Evolutionary conservation across 306 rosid genomes (phyloP).

Genomic region (Prosopis cineraria): DNA sequence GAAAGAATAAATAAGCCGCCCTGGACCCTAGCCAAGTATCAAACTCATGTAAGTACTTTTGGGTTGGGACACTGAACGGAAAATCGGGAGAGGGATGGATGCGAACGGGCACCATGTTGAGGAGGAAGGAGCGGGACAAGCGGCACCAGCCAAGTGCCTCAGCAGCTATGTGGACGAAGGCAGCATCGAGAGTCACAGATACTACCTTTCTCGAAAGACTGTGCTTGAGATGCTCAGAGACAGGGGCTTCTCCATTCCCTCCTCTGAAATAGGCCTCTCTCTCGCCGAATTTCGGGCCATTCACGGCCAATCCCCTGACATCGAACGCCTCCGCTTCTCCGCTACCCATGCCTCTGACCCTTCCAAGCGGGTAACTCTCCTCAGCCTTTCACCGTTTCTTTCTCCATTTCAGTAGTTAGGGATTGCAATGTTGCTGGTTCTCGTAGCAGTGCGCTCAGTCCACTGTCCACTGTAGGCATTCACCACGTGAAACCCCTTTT

Average conservation of each 20-base stretch:
- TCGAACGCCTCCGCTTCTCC: constrained; percentile 74
- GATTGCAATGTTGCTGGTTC: not conserved
- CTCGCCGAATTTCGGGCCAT: constrained; percentile 66
- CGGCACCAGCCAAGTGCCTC: constrained; percentile 47
- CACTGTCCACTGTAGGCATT: not conserved
- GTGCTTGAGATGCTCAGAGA: constrained; percentile 82
- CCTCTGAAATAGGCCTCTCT: constrained; percentile 56
- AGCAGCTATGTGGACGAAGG: constrained; percentile 58
- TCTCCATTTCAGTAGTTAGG: not conserved
- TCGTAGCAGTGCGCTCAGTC: not conserved
- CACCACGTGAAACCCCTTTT: not conserved
- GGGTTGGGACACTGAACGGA: not conserved
- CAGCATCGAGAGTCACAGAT: constrained; percentile 66
- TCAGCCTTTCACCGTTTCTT: not conserved
- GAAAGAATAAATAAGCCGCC: too few relatives aligned
- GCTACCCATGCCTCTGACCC: constrained; percentile 63
- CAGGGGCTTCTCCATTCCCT: constrained; percentile 69
- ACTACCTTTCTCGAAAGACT: constrained; percentile 74
- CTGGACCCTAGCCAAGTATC: too few relatives aligned
- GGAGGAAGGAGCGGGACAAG: constrained; percentile 26
- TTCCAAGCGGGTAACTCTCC: constrained; percentile 51
- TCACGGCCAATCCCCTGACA: constrained; percentile 55
- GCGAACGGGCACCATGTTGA: constrained; percentile 30
- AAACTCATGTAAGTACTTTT: too few relatives aligned
- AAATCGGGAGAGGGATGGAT: not conserved